A percentile compares a stretch with the other conserved stretches of the same genome.
These are phyloP conservation scores for Micromonas commoda DNA, from an alignment of 139 green algal species.

Conservation along the genomic window DNA sequence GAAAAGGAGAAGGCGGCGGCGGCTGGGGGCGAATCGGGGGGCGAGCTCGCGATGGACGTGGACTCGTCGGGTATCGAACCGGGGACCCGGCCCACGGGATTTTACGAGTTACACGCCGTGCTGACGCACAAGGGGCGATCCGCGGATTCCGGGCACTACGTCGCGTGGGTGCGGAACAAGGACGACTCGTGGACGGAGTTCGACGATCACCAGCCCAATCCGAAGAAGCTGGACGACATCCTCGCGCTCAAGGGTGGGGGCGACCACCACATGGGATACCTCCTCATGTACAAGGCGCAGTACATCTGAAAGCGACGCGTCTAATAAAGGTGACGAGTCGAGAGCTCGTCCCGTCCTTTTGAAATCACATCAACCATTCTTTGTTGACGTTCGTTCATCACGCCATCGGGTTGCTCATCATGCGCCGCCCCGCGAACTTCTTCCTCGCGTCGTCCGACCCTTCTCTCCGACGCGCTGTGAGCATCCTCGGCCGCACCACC, in stretches of 20 bases:
- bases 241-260: conserved; percentile 77
- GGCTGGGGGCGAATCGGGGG: too few species aligned
- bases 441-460: too few species aligned
- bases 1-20: conserved; percentile 23
- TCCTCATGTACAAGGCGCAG: conserved; percentile 69
- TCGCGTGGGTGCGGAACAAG: conserved; percentile 67
- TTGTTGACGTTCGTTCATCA: too few species aligned
- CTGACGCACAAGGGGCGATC: conserved; percentile 97
- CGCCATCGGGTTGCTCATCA: too few species aligned
- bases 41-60: conserved; percentile 59
- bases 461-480: too few species aligned
- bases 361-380: too few species aligned
- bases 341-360: too few species aligned
- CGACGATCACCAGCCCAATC: conserved; percentile 75
- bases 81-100: conserved; percentile 50
- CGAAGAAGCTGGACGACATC: conserved; percentile 75
- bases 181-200: conserved; percentile 89
- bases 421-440: too few species aligned
- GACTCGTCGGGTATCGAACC: conserved; percentile 38
- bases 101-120: conserved; percentile 83
- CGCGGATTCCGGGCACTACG: conserved; percentile 94
- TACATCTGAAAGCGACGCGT: not conserved
- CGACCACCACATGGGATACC: conserved; percentile 97
- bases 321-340: not conserved
- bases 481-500: too few species aligned